Evolutionary conservation across 192 early-diverging fungal species (phyloP).

Genomic region (Mortierella antarctica): DNA sequence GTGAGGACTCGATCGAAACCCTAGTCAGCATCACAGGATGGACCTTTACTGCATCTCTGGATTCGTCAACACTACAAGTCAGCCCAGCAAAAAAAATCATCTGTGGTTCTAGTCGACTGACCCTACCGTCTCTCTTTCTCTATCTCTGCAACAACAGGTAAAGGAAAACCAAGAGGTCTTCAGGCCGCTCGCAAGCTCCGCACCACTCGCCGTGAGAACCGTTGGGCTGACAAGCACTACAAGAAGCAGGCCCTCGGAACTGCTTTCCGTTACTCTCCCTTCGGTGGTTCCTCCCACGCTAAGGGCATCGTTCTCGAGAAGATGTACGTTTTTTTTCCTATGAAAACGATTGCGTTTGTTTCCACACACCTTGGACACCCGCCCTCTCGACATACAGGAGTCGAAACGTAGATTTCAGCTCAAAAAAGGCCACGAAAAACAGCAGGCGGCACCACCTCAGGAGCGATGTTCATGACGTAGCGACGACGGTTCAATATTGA

Average conservation of each 20-base stretch:
- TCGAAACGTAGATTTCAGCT: not conserved
- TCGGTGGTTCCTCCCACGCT: conserved; percentile 99
- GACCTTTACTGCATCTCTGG: too few species aligned
- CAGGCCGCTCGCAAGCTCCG: conserved; percentile 99
- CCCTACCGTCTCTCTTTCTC: not conserved
- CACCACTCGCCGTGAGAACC: conserved; percentile 96
- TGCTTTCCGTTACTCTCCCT: conserved; percentile 97
- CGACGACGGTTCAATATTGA: too few species aligned
- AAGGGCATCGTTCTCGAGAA: conserved; percentile 99
- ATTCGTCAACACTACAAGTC: not conserved
- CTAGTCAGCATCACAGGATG: too few species aligned
- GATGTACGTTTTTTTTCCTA: conserved; percentile 75
- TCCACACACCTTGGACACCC: too few species aligned
- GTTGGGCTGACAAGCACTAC: conserved; percentile 99
- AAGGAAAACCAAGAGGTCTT: conserved; percentile 97
- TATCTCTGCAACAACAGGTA: conserved; percentile 53
- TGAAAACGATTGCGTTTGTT: too few species aligned
- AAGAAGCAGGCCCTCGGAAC: conserved; percentile 99
- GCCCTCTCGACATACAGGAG: not conserved
- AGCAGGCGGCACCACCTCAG: too few species aligned
- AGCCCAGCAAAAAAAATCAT: not conserved
- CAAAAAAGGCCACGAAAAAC: too few species aligned
- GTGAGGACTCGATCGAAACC: too few species aligned
- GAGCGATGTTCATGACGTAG: too few species aligned
- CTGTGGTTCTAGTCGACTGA: too few species aligned